Evolutionary conservation across 2,329 filamentous ascomycete species (phyloP).

Genomic region (Daldinia sp.): DNA sequence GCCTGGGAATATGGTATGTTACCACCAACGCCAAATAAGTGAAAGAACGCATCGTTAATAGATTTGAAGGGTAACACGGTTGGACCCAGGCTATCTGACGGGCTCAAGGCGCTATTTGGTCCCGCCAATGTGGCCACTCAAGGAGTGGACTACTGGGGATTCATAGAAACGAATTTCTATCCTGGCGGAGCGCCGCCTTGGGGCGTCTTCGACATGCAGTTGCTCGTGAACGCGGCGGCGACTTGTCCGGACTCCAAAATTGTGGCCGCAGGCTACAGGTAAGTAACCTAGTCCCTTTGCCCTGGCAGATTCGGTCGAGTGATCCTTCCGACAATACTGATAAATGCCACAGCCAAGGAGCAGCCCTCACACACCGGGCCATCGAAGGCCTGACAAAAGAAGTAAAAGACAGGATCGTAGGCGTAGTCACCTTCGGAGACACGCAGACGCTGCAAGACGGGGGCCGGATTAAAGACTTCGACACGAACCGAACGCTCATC

Average conservation of each 20-base stretch:
- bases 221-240: conserved; percentile 39
- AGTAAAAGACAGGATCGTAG: conserved; percentile 46
- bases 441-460: conserved; percentile 49
- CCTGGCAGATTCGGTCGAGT: neutral
- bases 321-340: neutral
- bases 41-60: neutral
- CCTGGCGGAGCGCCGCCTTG: conserved; percentile 44
- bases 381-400: conserved; percentile 43
- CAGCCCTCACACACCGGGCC: conserved; percentile 51
- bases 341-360: conserved; percentile 45
- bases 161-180: conserved; percentile 43
- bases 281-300: neutral
- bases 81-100: conserved; percentile 41
- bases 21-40: neutral
- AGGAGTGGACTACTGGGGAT: conserved; percentile 44
- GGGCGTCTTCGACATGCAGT: conserved; percentile 44
- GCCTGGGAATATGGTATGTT: conserved; percentile 43
- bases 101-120: conserved; percentile 41
- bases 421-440: conserved; percentile 51
- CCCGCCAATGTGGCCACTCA: conserved; percentile 43
- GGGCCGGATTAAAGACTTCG: conserved; percentile 49
- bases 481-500: conserved; percentile 49
- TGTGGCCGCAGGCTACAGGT: conserved; percentile 43
- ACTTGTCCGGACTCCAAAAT: conserved; percentile 43
- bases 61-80: conserved; percentile 39